Percentiles rank a stretch among this genome's conserved stretches.
Conservation (phyloP, 495 filamentous ascomycete species). For the Penicilliopsis zonata region DNA sequence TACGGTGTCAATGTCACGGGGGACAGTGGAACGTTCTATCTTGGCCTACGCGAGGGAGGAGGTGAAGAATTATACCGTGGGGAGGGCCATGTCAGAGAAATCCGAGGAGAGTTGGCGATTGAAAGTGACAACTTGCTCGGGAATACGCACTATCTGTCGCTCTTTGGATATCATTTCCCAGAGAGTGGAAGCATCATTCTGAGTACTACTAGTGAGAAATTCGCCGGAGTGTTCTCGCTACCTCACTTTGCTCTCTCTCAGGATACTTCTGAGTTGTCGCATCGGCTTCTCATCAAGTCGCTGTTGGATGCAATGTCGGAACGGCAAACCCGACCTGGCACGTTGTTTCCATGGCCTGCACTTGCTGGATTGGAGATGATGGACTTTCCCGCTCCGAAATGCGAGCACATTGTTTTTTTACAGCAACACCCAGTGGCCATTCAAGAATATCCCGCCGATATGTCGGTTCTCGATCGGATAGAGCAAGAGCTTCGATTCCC, state of each 20-base stretch:
- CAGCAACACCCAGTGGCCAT: constrained; percentile 58
- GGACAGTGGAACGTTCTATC: constrained; percentile 28
- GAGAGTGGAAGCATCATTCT: constrained; percentile 62
- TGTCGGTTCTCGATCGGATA: constrained; percentile 46
- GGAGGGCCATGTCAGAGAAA: constrained; percentile 38
- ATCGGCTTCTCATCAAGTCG: constrained; percentile 56
- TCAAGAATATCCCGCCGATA: constrained; percentile 19
- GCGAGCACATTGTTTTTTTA: constrained; percentile 79
- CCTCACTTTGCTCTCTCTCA: constrained; percentile 66
- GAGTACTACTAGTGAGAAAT: constrained; percentile 86
- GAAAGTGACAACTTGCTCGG: constrained; percentile 55
- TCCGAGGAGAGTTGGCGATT: constrained; percentile 53
- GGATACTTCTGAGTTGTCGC: constrained; percentile 53
- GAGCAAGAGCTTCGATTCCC: constrained; percentile 81
- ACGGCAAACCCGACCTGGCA: constrained; percentile 40
- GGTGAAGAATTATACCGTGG: constrained; percentile 21
- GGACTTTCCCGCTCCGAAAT: constrained; percentile 54
- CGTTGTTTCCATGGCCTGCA: constrained; percentile 52
- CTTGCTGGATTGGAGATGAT: constrained; percentile 42
- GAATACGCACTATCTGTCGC: constrained; percentile 58
- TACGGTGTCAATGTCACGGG: constrained; percentile 63
- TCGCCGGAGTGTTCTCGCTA: constrained; percentile 74
- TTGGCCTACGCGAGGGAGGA: constrained; percentile 31
- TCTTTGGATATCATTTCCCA: constrained; percentile 78
- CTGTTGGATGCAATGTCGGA: constrained; percentile 50